A percentile compares a stretch with the other conserved stretches of the same genome.
Conservation (phyloP, 1,284 basidiomycete genomes). For the Omphalotus olearius region DNA sequence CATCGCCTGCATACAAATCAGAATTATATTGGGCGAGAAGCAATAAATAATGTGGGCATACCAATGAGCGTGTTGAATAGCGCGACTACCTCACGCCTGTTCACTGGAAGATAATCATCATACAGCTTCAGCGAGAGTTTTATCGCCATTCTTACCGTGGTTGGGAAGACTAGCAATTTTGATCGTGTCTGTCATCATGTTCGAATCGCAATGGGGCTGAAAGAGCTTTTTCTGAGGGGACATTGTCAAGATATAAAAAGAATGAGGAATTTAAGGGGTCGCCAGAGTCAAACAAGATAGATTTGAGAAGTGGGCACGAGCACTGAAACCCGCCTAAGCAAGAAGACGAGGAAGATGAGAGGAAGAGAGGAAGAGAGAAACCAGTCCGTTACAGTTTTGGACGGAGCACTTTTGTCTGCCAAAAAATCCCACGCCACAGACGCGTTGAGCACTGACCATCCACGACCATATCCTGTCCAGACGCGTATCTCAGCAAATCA, state of each 20-base stretch:
- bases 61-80: conserved; percentile 57
- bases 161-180: conserved; percentile 40
- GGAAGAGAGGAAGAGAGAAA: conserved; percentile 9
- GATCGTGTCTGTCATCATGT: conserved; percentile 27
- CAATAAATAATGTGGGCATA: conserved; percentile 19
- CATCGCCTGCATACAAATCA: conserved; percentile 34
- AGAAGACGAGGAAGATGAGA: conserved; percentile 17
- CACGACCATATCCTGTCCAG: too few relatives aligned
- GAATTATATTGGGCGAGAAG: background rate
- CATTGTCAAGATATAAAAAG: conserved; percentile 9
- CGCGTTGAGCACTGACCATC: too few relatives aligned
- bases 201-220: conserved; percentile 12
- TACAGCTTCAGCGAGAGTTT: conserved; percentile 2
- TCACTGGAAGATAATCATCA: conserved; percentile 26
- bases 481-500: too few relatives aligned
- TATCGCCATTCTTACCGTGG: conserved; percentile 27
- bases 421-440: too few relatives aligned
- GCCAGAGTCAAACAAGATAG: conserved; percentile 18
- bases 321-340: conserved; percentile 15
- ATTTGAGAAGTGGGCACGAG: conserved; percentile 11
- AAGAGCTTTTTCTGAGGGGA: conserved; percentile 13
- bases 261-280: conserved; percentile 14
- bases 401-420: too few relatives aligned
- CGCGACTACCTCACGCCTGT: conserved; percentile 46
- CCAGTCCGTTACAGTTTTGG: background rate